Base-by-base conservation (phyloP, 805 yeast genomes). In the Wickerhamiella bombiphila region DNA sequence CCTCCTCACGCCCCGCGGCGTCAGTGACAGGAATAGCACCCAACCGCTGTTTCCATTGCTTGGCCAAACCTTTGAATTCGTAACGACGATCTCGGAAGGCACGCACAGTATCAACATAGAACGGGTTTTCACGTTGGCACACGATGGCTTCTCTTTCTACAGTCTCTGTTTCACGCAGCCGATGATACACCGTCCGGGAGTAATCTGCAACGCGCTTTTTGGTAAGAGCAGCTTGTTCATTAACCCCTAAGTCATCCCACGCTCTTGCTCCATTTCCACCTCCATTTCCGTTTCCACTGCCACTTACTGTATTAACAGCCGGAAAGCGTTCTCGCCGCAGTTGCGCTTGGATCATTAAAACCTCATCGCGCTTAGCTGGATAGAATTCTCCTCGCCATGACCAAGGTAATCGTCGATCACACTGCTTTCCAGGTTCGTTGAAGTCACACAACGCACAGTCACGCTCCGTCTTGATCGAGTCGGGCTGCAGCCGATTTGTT, bases 381-480 rank as follows among this genome's bases (percentile, higher is more conserved):
- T 67, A 80, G 51, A 67, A 93, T 50, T 91, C 98, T 37, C 97
- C 99, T 64, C 99, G 74, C 97, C 99, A 91, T 5, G 94, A 69
- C 99, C 99, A 91, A 0, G 86, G 80, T 39, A 91, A 60, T 39
- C 88, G 64, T 53, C 99, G 66, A 50, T 88, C 98, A 63, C 99
- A 91, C 8, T 68, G 69, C 53, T 91, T 91, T 4, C 93, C 96
- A 0, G 96, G 97, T 40, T 94, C 65, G 55, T 91, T 91, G 61
- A 85, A 93, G 50, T 91, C 98, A 63, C 99, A 93, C 30, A 93
- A 75, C 0, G 98, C 97, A 61, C 98, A 93, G 52, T 85, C 94
- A 49, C 81, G 81, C 52, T 88, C 97, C 0, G 78, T 64, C 47
- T 91, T 86, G 83, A 91, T 88, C 3, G 97, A 86, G 59, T 91